These are phyloP conservation scores for Ceratobasidium sp. DNA, from an alignment of 1,284 basidiomycete genomes.

Conservation along the genomic window DNA sequence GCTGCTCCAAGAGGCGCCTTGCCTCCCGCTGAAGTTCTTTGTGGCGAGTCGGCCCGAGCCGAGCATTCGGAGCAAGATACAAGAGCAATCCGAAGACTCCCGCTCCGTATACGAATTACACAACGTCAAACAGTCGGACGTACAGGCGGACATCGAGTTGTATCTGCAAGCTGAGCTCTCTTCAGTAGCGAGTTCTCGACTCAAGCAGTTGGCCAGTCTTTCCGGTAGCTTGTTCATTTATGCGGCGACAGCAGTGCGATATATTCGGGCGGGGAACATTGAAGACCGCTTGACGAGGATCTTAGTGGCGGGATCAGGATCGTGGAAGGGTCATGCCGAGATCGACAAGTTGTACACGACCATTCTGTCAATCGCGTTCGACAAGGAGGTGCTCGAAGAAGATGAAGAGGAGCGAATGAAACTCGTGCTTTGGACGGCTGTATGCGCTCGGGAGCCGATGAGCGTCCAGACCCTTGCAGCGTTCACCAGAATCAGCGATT, in stretches of 20 bases:
- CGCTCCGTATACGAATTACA: neutral
- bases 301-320: too few relatives aligned
- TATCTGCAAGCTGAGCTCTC: neutral
- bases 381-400: neutral
- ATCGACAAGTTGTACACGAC: neutral
- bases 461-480: neutral
- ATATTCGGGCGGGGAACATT: neutral
- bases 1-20: neutral
- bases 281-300: too few relatives aligned
- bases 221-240: neutral
- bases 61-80: neutral
- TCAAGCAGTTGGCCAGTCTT: neutral
- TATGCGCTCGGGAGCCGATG: slow-evolving; percentile 3
- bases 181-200: neutral
- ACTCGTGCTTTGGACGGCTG: neutral
- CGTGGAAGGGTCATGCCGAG: too few relatives aligned
- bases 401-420: neutral
- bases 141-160: neutral
- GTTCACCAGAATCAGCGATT: neutral
- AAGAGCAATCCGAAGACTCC: neutral
- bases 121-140: neutral
- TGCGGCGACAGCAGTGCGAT: neutral
- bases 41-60: neutral
- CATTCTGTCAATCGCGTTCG: neutral
- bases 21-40: slow-evolving; percentile 6